phyloP scores from a whole-genome alignment of 352 stramenopile species.

The Salisapilia sapeloensis region DNA sequence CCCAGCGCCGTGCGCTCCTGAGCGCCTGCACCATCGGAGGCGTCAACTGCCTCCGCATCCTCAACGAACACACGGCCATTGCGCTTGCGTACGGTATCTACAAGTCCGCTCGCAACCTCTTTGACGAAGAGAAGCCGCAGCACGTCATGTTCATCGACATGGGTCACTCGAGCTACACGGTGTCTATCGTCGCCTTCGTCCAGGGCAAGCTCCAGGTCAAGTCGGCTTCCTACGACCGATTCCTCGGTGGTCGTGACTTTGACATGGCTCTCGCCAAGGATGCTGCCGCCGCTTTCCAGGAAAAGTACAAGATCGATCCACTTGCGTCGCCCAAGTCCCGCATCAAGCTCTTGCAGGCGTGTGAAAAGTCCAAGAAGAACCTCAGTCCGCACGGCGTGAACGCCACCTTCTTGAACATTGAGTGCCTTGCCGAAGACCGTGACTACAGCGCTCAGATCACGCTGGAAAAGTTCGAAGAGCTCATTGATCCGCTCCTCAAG shows the following conservation, averaged over 20 bases:
- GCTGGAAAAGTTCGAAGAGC: slow-evolving; percentile 89
- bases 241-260: slow-evolving; percentile 94
- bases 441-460: slow-evolving; percentile 93
- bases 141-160: slow-evolving; percentile 99
- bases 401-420: slow-evolving; percentile 92
- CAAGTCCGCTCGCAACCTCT: slow-evolving; percentile 89
- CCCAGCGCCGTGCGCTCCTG: slow-evolving; percentile 91
- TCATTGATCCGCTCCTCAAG: slow-evolving; percentile 81
- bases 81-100: slow-evolving; percentile 93
- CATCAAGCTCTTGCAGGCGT: slow-evolving; percentile 94
- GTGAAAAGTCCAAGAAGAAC: slow-evolving; percentile 99
- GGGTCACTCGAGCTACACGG: slow-evolving; percentile 87
- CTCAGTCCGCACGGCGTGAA: slow-evolving; percentile 92
- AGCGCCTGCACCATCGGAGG: slow-evolving; percentile 87
- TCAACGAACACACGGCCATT: slow-evolving; percentile 96
- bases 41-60: slow-evolving; percentile 92
- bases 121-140: slow-evolving; percentile 85
- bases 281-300: slow-evolving; percentile 89
- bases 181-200: slow-evolving; percentile 86
- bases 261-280: slow-evolving; percentile 91
- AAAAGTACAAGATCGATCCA: slow-evolving; percentile 92
- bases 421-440: slow-evolving; percentile 96
- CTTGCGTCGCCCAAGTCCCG: slow-evolving; percentile 86
- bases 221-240: slow-evolving; percentile 85
- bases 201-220: slow-evolving; percentile 94